Evolutionary conservation across 2,329 filamentous ascomycete species (phyloP).

Genomic region (Amylocarpus encephaloides): DNA sequence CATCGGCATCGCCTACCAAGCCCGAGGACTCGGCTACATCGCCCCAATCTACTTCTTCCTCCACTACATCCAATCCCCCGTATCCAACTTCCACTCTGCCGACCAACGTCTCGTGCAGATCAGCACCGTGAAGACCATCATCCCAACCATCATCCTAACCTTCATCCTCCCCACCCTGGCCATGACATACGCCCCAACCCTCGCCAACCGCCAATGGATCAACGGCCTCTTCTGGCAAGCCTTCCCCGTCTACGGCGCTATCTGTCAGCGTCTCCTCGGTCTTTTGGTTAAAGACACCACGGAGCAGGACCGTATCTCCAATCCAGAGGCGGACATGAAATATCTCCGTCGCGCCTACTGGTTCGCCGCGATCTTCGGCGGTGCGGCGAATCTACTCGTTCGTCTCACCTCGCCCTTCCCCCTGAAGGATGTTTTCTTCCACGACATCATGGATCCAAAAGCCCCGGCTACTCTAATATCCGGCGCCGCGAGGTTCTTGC

Average conservation of each 20-base stretch:
- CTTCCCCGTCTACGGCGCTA: constrained; percentile 24
- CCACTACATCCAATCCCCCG: constrained; percentile 32
- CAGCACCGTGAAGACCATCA: constrained; percentile 26
- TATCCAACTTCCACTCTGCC: constrained; percentile 30
- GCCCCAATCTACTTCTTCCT: constrained; percentile 35
- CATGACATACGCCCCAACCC: constrained; percentile 18
- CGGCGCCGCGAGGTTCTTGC: constrained; percentile 4
- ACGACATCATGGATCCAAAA: neutral
- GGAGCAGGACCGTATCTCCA: constrained; percentile 13
- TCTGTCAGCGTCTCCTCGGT: constrained; percentile 17
- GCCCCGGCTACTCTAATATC: constrained; percentile 1
- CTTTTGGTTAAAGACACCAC: constrained; percentile 20
- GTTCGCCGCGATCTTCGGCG: constrained; percentile 11
- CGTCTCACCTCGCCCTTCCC: constrained; percentile 12
- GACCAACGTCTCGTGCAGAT: constrained; percentile 32
- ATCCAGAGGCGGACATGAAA: constrained; percentile 23
- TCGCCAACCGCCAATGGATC: constrained; percentile 25
- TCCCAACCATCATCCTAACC: constrained; percentile 26
- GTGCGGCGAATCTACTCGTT: constrained; percentile 16
- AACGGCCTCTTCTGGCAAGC: constrained; percentile 38
- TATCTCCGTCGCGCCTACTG: constrained; percentile 23
- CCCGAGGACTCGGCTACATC: constrained; percentile 29
- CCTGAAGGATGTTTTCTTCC: constrained; percentile 4
- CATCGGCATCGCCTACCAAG: constrained; percentile 26
- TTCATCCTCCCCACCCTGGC: constrained; percentile 26